A percentile compares a stretch with the other conserved stretches of the same genome.
These are phyloP conservation scores for Citrus cavaleriei DNA, from an alignment of 345 rosid species.

Conservation along the genomic window DNA sequence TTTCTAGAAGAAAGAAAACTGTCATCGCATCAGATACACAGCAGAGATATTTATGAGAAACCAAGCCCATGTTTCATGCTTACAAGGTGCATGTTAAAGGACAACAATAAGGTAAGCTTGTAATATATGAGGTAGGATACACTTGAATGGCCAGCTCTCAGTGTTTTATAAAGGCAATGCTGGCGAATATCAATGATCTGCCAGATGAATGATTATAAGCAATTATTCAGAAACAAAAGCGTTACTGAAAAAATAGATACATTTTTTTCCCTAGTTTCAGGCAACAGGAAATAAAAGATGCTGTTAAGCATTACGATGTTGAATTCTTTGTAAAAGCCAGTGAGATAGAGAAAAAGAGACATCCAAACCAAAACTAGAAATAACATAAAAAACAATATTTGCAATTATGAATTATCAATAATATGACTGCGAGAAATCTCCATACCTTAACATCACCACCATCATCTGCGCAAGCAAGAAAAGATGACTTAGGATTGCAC, in stretches of 20 bases:
- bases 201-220: conserved; percentile 15
- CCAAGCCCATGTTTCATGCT: background rate
- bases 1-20: background rate
- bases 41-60: conserved; percentile 6
- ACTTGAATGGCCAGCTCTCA: conserved; percentile 83
- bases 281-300: background rate
- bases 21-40: background rate
- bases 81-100: background rate
- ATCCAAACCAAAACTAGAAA: background rate
- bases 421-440: background rate
- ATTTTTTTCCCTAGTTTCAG: background rate
- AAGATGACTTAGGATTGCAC: conserved; percentile 65
- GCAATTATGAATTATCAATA: background rate
- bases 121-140: conserved; percentile 49
- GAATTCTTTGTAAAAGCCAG: background rate
- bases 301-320: background rate
- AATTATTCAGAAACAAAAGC: background rate
- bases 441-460: conserved; percentile 79
- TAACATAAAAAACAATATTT: background rate
- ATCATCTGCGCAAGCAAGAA: conserved; percentile 89
- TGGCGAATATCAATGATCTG: conserved; percentile 82
- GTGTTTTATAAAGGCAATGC: conserved; percentile 67
- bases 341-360: background rate
- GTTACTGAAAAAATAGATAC: background rate
- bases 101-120: background rate